These are phyloP conservation scores for Flammula alnicola DNA, from an alignment of 1,284 basidiomycete genomes.

Conservation along the genomic window DNA sequence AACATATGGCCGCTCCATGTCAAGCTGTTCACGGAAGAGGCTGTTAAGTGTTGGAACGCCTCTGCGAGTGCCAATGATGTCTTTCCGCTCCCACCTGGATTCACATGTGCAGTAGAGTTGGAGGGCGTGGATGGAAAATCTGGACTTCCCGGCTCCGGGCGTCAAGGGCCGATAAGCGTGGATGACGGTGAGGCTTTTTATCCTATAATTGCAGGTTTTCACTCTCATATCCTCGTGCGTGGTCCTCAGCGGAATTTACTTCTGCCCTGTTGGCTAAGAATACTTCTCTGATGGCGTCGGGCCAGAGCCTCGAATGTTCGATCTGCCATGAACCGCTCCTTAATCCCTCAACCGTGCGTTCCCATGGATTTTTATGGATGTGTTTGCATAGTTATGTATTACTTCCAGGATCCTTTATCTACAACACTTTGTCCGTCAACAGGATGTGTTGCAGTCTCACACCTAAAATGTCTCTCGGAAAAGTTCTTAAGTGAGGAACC, in stretches of 20 bases:
- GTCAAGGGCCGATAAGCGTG: conserved; percentile 63
- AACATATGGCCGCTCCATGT: conserved; percentile 68
- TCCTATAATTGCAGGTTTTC: conserved; percentile 3
- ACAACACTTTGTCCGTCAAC: conserved; percentile 51
- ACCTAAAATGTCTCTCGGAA: conserved; percentile 71
- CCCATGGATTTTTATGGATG: neutral
- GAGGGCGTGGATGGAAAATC: conserved; percentile 78
- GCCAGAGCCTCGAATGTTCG: conserved; percentile 46
- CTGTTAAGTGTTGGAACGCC: conserved; percentile 53
- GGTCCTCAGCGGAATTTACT: conserved; percentile 55
- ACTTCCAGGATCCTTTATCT: conserved; percentile 58
- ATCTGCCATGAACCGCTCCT: conserved; percentile 55
- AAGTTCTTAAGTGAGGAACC: conserved; percentile 51
- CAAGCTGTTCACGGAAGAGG: conserved; percentile 70
- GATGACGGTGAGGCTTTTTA: conserved; percentile 58
- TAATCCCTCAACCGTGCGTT: conserved; percentile 48
- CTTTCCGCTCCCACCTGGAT: conserved; percentile 51
- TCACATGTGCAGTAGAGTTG: conserved; percentile 58
- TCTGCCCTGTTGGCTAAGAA: conserved; percentile 59
- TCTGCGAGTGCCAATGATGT: conserved; percentile 21
- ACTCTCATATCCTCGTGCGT: conserved; percentile 16
- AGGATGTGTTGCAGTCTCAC: conserved; percentile 59
- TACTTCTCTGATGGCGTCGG: conserved; percentile 41
- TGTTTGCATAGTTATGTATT: conserved; percentile 11
- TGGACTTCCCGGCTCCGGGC: conserved; percentile 49